These are phyloP conservation scores for Phytophthora vignae DNA, from an alignment of 352 stramenopile genomes.

Conservation along the genomic window DNA sequence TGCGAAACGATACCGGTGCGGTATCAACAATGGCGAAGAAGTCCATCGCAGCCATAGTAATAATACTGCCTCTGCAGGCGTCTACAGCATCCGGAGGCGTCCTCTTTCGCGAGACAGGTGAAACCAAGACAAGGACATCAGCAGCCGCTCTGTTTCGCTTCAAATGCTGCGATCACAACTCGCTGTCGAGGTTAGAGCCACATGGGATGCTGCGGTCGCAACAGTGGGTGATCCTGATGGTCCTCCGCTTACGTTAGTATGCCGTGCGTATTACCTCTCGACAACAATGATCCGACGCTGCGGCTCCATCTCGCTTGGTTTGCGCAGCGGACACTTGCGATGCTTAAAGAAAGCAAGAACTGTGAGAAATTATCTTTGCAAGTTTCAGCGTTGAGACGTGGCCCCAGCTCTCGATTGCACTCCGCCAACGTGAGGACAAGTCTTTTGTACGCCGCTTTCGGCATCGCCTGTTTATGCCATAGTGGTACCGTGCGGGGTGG, in stretches of 20 bases:
- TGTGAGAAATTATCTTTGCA: too few relatives aligned
- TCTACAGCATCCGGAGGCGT: not conserved
- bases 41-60: too few relatives aligned
- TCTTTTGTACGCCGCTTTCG: too few relatives aligned
- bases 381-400: too few relatives aligned
- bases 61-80: too few relatives aligned
- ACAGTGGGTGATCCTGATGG: not conserved
- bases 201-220: not conserved
- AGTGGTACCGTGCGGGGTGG: not conserved
- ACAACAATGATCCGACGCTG: not conserved
- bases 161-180: not conserved
- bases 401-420: too few relatives aligned
- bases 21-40: too few relatives aligned
- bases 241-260: not conserved
- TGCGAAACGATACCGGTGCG: too few relatives aligned
- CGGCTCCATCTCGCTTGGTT: too few relatives aligned
- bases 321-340: too few relatives aligned
- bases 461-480: not conserved
- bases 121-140: not conserved
- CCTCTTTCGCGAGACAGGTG: not conserved
- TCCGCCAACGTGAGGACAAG: too few relatives aligned
- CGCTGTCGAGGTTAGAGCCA: not conserved
- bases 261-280: not conserved
- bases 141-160: not conserved
- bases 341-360: too few relatives aligned